Base-by-base conservation (phyloP, 2,329 filamentous ascomycete species). In the Claviceps digitariae region DNA sequence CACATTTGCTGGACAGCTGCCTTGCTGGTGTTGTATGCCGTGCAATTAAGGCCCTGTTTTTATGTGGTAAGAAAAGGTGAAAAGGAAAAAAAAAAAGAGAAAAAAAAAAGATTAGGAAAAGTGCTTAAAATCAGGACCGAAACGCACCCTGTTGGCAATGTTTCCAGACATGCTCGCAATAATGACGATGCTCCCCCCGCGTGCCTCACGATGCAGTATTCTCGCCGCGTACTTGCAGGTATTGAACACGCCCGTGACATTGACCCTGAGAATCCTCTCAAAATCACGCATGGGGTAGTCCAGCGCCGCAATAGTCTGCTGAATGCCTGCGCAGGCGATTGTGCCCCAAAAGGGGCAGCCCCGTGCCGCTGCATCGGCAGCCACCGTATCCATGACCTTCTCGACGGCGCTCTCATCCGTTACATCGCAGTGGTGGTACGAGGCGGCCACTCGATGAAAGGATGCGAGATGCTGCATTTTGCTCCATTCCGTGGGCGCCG, bases 141-240 rank as follows among this genome's bases (percentile, higher is more conserved):
- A 13, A 71, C 77, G 66, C 69, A 87, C 84, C 61, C 78, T 72
- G 66, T 86, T 86, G 31, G 82, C 82, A 58, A 86, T 74, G 5
- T 75, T 78, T 20, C 78, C 83, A 58, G 80, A 83, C 82, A 86
- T 87, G 58, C 79, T 83, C n/a, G 76, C 82, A 62, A 87, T 83
- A 62, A 87, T 67, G 15, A 80, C 78, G 55, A 87, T 78, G 63
- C 79, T 84, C 0, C 83, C 82, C 6, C 72, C 69, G 27, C 70
- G 73, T 54, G 78, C 74, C 29, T 79, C 72, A 50, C 75, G 74
- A 23, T 82, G 71, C 77, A 87, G 82, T 66, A 93, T 85, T 53
- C 83, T 78, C 36, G 90, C 90, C n/a, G 88, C 87, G 21, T 88
- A 88, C 73, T 91, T 87, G 27, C 89, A 88, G 57, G 88, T 94